Conservation (phyloP, 768 basidiomycete species). For the Suillus ampliporus region DNA sequence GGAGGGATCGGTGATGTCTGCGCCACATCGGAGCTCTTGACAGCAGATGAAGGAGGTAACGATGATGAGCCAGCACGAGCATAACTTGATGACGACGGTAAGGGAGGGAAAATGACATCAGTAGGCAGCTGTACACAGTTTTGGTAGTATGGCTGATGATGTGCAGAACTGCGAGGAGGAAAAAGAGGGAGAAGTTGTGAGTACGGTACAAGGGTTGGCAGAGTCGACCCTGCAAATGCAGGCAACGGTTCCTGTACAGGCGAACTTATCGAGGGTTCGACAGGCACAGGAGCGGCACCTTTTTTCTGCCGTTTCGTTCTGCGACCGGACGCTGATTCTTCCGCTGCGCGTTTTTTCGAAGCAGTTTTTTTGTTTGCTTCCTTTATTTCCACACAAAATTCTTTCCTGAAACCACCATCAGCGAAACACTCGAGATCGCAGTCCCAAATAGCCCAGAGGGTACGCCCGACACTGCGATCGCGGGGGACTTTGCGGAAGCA, state of each 20-base stretch:
- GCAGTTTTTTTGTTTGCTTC: conserved; percentile 36
- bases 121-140: conserved; percentile 59
- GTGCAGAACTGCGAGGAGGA: conserved; percentile 60
- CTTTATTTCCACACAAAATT: conserved; percentile 47
- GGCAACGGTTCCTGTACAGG: conserved; percentile 20
- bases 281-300: conserved; percentile 20
- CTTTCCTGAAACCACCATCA: conserved; percentile 81
- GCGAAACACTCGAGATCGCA: conserved; percentile 84
- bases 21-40: conserved; percentile 27
- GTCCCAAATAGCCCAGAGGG: conserved; percentile 87
- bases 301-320: conserved; percentile 57
- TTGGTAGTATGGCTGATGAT: conserved; percentile 79
- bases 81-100: conserved; percentile 58
- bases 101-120: conserved; percentile 76
- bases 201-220: conserved; percentile 28
- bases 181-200: conserved; percentile 46
- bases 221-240: conserved; percentile 22
- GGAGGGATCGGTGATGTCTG: conserved; percentile 37
- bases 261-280: conserved; percentile 20
- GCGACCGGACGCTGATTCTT: conserved; percentile 43
- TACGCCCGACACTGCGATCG: conserved; percentile 78
- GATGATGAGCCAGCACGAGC: conserved; percentile 32
- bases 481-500: conserved; percentile 88
- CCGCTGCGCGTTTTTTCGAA: conserved; percentile 46
- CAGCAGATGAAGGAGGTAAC: conserved; percentile 29